Conservation (phyloP, 106 monocot species). For the Acorus calamus region DNA sequence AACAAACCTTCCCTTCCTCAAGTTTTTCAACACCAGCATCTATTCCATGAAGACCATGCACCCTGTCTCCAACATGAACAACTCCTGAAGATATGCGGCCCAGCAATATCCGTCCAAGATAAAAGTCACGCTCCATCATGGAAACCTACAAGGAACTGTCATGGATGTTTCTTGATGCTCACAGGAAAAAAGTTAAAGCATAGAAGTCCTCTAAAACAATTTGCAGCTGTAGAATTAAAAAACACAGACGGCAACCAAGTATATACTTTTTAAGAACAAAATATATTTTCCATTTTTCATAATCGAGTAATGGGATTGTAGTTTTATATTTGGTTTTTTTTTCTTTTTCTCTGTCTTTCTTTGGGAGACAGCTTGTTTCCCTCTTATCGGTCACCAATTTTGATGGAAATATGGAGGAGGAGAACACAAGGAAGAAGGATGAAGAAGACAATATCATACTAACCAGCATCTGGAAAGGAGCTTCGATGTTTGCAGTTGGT, state of each 20-base stretch:
- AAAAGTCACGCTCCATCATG: constrained; percentile 99
- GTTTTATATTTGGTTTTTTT: too few relatives aligned
- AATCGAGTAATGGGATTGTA: too few relatives aligned
- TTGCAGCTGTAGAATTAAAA: not conserved
- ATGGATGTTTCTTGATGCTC: not conserved
- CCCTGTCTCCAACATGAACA: constrained; percentile 64
- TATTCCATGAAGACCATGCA: constrained; percentile 64
- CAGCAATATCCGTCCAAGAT: constrained; percentile 94
- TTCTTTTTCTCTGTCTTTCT: too few relatives aligned
- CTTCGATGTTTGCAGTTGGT: constrained; percentile 60
- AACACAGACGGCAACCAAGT: not conserved
- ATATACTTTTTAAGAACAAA: too few relatives aligned
- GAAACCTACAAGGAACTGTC: constrained; percentile 64
- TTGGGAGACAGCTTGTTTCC: too few relatives aligned
- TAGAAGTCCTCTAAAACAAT: not conserved
- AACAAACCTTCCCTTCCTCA: constrained; percentile 87
- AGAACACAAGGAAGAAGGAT: too few relatives aligned
- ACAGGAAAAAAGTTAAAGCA: not conserved
- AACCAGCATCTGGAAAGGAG: constrained; percentile 94
- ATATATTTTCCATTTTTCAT: too few relatives aligned
- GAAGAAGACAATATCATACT: constrained; percentile 9
- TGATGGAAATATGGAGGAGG: too few relatives aligned
- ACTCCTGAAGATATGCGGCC: constrained; percentile 75
- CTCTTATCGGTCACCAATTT: too few relatives aligned
- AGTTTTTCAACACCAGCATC: constrained; percentile 65